Conservation (phyloP, 139 green algal genomes). For the Chlamydomonas applanata region DNA sequence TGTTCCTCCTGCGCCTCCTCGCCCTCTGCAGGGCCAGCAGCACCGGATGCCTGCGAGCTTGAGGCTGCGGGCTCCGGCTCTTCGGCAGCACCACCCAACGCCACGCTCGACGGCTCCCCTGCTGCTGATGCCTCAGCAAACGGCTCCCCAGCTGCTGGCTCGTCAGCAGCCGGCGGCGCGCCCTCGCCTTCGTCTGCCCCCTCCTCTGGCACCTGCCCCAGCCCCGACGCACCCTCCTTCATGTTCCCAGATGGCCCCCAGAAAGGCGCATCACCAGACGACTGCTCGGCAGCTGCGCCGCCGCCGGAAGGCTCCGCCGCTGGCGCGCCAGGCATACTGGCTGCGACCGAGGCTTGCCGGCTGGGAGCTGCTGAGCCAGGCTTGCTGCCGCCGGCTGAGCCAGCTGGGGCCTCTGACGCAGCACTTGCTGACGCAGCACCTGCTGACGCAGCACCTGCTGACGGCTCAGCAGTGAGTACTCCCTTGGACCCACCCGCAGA, state of each 20-base stretch:
- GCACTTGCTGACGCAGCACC: too few relatives aligned
- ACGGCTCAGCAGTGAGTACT: too few relatives aligned
- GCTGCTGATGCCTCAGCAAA: background rate
- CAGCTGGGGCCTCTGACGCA: too few relatives aligned
- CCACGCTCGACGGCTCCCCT: too few relatives aligned
- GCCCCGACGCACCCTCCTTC: background rate
- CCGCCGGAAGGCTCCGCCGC: constrained; percentile 3
- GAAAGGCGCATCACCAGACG: too few relatives aligned
- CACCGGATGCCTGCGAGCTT: background rate
- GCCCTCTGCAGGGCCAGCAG: background rate
- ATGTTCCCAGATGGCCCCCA: too few relatives aligned
- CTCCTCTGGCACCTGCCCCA: background rate
- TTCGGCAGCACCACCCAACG: background rate
- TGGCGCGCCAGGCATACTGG: background rate
- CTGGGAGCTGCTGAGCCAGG: background rate
- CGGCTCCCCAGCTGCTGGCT: background rate
- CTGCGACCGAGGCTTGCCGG: background rate
- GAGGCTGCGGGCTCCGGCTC: background rate
- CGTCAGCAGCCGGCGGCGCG: background rate
- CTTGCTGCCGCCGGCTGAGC: too few relatives aligned
- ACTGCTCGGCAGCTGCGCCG: background rate
- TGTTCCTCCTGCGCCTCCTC: background rate
- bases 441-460: too few relatives aligned
- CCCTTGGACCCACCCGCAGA: too few relatives aligned
- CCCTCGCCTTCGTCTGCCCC: background rate